Conservation (phyloP, 352 stramenopile species). For the Blastocystis sp. region DNA sequence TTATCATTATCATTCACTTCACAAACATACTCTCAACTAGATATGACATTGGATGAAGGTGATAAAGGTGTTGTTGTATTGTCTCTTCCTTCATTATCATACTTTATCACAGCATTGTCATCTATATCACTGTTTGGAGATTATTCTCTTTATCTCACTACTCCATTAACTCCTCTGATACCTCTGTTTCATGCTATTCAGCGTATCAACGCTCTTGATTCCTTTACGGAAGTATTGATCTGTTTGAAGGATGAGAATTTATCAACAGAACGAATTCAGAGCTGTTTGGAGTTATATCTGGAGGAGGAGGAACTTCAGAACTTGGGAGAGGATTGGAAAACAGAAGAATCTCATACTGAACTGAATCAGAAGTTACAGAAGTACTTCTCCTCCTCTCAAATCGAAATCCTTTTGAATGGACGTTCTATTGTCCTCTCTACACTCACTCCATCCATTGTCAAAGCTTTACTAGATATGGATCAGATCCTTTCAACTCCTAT, state of each 20-base stretch:
- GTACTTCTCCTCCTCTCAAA: background rate
- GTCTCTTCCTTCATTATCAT: background rate
- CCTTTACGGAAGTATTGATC: background rate
- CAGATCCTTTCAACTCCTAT: background rate
- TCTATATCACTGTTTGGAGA: background rate
- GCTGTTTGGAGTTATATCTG: constrained; percentile 7
- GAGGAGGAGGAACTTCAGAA: background rate
- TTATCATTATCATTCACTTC: background rate
- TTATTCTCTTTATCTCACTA: constrained; percentile 6
- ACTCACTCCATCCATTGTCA: background rate
- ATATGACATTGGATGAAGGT: background rate
- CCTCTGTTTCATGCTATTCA: background rate
- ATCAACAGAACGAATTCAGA: background rate
- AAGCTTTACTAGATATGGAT: background rate
- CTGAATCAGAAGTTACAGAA: background rate
- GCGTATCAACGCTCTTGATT: background rate
- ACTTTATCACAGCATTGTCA: background rate
- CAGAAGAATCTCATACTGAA: background rate
- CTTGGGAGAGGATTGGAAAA: constrained; percentile 15
- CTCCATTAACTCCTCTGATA: background rate
- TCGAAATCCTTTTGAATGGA: background rate
- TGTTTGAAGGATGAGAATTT: background rate
- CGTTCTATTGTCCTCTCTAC: background rate
- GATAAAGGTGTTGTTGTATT: background rate
- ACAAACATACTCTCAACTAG: background rate